Conservation (phyloP, 1,284 basidiomycete species). For the Laetiporus sulphureus region DNA sequence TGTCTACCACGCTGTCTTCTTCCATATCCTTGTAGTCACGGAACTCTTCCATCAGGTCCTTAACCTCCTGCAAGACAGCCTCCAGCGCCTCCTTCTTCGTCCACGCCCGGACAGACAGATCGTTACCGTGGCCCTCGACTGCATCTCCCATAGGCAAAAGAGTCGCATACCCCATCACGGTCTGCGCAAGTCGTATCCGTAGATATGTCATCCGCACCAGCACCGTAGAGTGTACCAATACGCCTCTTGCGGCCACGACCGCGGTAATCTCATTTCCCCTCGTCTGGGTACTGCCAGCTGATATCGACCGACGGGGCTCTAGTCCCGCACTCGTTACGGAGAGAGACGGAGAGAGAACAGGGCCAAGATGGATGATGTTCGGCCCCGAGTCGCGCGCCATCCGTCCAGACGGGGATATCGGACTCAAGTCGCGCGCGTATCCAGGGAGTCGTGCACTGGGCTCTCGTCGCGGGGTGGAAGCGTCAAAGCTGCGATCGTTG, state of each 20-base stretch:
- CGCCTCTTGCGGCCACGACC: too few species aligned
- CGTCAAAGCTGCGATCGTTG: conserved; percentile 18
- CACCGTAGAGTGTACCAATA: conserved; percentile 37
- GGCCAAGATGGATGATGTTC: conserved; percentile 58
- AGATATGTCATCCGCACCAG: conserved; percentile 50
- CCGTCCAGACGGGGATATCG: conserved; percentile 29
- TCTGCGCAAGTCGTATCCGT: conserved; percentile 55
- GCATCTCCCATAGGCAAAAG: conserved; percentile 37
- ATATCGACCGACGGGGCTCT: conserved; percentile 18
- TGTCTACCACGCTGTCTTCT: conserved; percentile 22
- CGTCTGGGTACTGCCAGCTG: conserved; percentile 13
- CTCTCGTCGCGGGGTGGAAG: conserved; percentile 21
- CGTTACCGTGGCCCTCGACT: conserved; percentile 21
- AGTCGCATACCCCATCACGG: conserved; percentile 51
- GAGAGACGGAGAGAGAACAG: conserved; percentile 32
- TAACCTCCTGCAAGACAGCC: conserved; percentile 45
- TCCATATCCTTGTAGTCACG: conserved; percentile 25
- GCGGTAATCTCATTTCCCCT: conserved; percentile 16
- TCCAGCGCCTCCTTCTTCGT: conserved; percentile 46
- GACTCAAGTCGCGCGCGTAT: conserved; percentile 33
- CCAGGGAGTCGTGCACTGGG: conserved; percentile 34
- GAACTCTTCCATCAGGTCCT: conserved; percentile 54
- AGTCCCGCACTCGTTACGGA: conserved; percentile 10
- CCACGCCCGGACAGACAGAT: conserved; percentile 39
- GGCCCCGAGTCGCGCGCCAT: conserved; percentile 30